phyloP scores from a whole-genome alignment of 1,284 basidiomycete genomes.

The Schizophyllum amplum region DNA sequence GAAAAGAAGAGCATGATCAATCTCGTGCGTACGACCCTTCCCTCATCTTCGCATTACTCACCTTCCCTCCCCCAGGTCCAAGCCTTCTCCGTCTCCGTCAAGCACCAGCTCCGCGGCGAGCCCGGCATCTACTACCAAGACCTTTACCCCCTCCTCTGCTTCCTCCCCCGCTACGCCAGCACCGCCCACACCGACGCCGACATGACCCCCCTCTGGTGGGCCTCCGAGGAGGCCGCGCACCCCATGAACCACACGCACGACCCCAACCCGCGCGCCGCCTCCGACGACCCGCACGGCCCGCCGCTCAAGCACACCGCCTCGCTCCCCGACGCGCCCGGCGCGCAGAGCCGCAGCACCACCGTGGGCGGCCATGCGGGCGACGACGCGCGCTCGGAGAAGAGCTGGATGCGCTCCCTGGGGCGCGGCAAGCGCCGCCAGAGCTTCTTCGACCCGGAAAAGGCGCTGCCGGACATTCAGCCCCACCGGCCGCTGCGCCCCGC shows the following conservation, averaged over 20 bases:
- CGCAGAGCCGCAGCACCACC: constrained; percentile 10
- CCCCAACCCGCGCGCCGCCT: constrained; percentile 14
- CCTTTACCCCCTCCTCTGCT: constrained; percentile 52
- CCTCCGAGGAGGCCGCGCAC: constrained; percentile 30
- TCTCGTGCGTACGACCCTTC: constrained; percentile 30
- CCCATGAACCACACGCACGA: constrained; percentile 14
- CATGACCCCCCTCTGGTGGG: constrained; percentile 51
- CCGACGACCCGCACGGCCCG: constrained; percentile 14
- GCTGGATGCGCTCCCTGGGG: constrained; percentile 19
- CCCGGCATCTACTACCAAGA: constrained; percentile 57
- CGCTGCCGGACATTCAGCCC: constrained; percentile 38
- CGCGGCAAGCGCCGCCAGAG: constrained; percentile 12
- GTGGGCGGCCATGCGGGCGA: constrained; percentile 21
- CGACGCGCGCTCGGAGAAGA: constrained; percentile 17
- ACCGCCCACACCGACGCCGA: constrained; percentile 28
- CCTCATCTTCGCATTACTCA: constrained; percentile 28
- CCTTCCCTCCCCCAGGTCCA: constrained; percentile 33
- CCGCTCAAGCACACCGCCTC: constrained; percentile 13
- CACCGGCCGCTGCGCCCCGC: constrained; percentile 44
- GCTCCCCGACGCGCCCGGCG: constrained; percentile 6
- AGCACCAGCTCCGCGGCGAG: constrained; percentile 60
- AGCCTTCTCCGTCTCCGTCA: constrained; percentile 55
- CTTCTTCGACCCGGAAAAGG: constrained; percentile 53
- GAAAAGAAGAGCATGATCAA: constrained; percentile 74
- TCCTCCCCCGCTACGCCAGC: constrained; percentile 51